phyloP scores from a whole-genome alignment of 148 eudicot species.

The Euryodendron excelsum region DNA sequence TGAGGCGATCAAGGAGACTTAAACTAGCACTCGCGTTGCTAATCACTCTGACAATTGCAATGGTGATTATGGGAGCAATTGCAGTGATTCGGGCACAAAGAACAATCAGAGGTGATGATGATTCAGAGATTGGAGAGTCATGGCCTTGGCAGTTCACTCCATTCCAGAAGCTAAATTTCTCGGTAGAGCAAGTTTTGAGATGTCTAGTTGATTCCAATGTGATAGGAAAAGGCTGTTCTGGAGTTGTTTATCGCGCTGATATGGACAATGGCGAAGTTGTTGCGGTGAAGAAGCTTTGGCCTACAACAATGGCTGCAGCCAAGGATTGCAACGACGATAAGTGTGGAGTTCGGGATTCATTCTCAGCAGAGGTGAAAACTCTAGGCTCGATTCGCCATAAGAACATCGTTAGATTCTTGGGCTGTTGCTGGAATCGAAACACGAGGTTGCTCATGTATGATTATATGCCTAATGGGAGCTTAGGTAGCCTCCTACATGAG shows the following conservation, averaged over 20 bases:
- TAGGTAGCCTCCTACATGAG: constrained; percentile 79
- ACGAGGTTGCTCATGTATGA: constrained; percentile 86
- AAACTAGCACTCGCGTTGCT: constrained; percentile 62
- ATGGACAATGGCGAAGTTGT: constrained; percentile 64
- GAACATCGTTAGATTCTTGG: constrained; percentile 80
- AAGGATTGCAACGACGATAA: constrained; percentile 30
- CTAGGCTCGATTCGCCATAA: constrained; percentile 82
- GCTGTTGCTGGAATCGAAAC: constrained; percentile 79
- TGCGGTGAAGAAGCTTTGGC: constrained; percentile 92
- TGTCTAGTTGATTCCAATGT: constrained; percentile 72
- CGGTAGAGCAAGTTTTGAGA: constrained; percentile 64
- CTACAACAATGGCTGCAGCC: constrained; percentile 29
- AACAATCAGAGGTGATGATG: constrained; percentile 42
- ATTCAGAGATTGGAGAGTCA: constrained; percentile 67
- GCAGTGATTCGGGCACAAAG: constrained; percentile 62
- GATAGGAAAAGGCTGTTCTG: constrained; percentile 87
- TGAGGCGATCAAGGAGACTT: constrained; percentile 41
- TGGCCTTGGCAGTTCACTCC: constrained; percentile 90
- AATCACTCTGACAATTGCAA: constrained; percentile 47
- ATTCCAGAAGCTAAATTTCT: constrained; percentile 76
- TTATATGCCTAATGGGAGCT: constrained; percentile 92
- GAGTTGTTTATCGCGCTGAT: constrained; percentile 79
- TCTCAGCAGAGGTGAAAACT: constrained; percentile 82
- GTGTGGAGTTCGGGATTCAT: constrained; percentile 69
- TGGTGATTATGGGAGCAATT: constrained; percentile 65